Percentiles rank a stretch among this genome's conserved stretches.
Conservation (phyloP, 306 rosid genomes). For the Cucurbita argyrosperma region DNA sequence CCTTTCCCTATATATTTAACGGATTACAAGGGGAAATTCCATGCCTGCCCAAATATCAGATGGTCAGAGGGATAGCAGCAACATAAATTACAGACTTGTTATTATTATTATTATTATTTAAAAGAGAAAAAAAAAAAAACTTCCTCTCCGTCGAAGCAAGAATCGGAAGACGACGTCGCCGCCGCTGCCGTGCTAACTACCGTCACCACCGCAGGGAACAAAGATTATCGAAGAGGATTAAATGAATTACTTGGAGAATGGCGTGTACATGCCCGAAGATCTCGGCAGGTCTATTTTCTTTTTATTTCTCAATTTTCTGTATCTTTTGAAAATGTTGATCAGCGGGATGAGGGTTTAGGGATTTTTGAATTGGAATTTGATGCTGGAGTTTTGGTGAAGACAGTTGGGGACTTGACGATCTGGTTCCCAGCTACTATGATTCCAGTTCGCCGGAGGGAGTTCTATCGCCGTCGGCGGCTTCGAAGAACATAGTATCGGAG, state of each 20-base stretch:
- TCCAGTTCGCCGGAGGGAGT: conserved; percentile 95
- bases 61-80: not conserved
- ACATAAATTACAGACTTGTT: not conserved
- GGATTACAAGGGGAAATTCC: not conserved
- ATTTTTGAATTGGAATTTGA: not conserved
- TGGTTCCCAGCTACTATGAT: conserved; percentile 57
- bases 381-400: not conserved
- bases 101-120: not conserved
- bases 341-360: not conserved
- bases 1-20: not conserved
- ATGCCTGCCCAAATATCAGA: not conserved
- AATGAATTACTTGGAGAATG: conserved; percentile 58
- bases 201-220: too few species aligned
- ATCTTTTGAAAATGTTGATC: not conserved
- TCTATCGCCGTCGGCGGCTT: conserved; percentile 47
- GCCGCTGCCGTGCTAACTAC: not conserved
- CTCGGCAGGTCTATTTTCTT: conserved; percentile 42
- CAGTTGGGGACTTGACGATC: conserved; percentile 77
- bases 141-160: not conserved
- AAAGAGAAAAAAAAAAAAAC: not conserved
- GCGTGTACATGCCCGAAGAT: conserved; percentile 57
- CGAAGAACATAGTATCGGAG: conserved; percentile 87
- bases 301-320: not conserved
- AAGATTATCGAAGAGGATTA: conserved; percentile 39
- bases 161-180: not conserved